Base-by-base conservation (phyloP, 2,329 filamentous ascomycete genomes). In the Colletotrichum abscissum region DNA sequence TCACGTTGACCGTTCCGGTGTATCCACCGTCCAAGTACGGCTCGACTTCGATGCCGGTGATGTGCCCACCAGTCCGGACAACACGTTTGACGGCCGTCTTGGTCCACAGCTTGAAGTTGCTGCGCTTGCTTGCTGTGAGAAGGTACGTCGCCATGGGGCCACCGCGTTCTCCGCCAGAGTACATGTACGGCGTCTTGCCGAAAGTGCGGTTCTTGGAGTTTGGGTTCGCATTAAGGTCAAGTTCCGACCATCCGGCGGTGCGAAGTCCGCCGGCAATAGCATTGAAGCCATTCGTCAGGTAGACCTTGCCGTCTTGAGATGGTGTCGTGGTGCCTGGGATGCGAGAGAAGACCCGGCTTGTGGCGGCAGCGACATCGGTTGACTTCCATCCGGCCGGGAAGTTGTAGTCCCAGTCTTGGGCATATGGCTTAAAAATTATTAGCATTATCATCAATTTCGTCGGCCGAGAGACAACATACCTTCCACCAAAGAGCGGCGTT, bases 91-190 rank as follows among this genome's bases (percentile, higher is more conserved):
- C 92, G 57, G 89, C 87, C 3, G 92, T 93, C 78, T 92, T 90
- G 24, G 88, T 88, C 86, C 90, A 90, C 60, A 95, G 84, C 66
- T 89, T 86, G 82, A 95, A 94, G 83, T 94, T 93, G 52, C 84
- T 81, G 72, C 90, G 86, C 55, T 84, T 83, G 60, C 86, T 85
- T 1, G 92, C 91, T 22, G 87, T 86, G 5, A 92, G 90, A 1
- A 95, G 88, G 78, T 95, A 95, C 0, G 93, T 93, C 9, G 90
- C 90, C 79, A 94, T 85, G 14, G 93, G 92, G 1, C 93, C 93
- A 57, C 90, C 90, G 73, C 93, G 86, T 80, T 93, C 90, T 64
- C 91, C 92, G 58, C 91, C 83, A 6, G 85, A 84, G 79, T 91
- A 93, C 90, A 94, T 93, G 84, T 90, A 93, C 30, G 90, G 88